phyloP scores from a whole-genome alignment of 2,329 filamentous ascomycete species.

The Penicillium brevicompactum region DNA sequence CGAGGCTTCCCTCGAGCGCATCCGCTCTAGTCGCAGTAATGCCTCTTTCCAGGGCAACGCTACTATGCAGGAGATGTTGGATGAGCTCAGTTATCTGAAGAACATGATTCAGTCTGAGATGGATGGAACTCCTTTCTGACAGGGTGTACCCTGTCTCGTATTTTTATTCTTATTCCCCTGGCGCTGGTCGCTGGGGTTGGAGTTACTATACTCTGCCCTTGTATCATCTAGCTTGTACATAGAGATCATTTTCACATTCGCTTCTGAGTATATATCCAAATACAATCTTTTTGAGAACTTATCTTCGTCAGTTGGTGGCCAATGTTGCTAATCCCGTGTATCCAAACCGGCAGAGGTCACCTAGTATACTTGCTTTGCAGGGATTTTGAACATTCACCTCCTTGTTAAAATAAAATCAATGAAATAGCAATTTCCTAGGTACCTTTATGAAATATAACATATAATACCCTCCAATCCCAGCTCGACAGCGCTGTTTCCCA shows the following conservation, averaged over 20 bases:
- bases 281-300: background rate
- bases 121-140: constrained; percentile 26
- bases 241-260: constrained; percentile 1
- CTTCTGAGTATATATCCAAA: background rate
- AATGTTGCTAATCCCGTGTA: no score
- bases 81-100: constrained; percentile 55
- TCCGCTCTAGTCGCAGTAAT: constrained; percentile 19
- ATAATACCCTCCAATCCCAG: no score
- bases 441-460: no score
- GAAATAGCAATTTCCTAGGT: no score
- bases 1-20: constrained; percentile 6
- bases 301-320: no score
- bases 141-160: background rate
- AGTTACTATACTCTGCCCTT: background rate
- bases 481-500: no score
- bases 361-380: no score
- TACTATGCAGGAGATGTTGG: constrained; percentile 52
- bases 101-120: constrained; percentile 46
- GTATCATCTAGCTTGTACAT: constrained; percentile 7
- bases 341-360: no score
- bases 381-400: no score
- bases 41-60: constrained; percentile 31
- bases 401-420: no score
- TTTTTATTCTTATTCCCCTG: constrained; percentile 1
- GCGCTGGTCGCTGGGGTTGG: constrained; percentile 20